phyloP scores from a whole-genome alignment of 306 rosid species.

The Begonia fuchsioides region DNA sequence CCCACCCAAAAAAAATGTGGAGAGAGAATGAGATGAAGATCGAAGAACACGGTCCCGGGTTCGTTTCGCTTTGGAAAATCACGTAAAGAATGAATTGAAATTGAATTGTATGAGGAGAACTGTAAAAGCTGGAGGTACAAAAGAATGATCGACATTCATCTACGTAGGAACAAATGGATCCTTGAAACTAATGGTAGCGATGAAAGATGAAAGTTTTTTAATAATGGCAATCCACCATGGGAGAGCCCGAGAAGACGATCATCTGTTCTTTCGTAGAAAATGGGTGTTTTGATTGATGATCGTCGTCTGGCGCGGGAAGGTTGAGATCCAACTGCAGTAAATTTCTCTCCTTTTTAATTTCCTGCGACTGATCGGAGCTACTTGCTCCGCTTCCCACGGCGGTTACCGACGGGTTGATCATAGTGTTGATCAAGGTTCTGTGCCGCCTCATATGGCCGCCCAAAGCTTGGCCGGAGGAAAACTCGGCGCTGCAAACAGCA shows the following conservation, averaged over 20 bases:
- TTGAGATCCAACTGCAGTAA: not conserved
- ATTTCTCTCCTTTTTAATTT: not conserved
- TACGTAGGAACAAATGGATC: too few relatives aligned
- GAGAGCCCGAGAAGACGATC: not conserved
- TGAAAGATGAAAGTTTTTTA: not conserved
- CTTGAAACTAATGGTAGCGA: too few relatives aligned
- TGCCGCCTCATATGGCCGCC: conserved; percentile 97
- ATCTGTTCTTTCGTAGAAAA: not conserved
- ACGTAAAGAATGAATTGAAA: too few relatives aligned
- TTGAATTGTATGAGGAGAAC: too few relatives aligned
- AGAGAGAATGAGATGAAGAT: too few relatives aligned
- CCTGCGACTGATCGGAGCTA: not conserved
- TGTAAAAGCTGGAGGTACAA: too few relatives aligned
- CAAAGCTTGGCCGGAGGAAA: conserved; percentile 67
- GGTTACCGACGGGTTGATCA: too few relatives aligned
- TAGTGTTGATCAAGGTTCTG: conserved; percentile 9
- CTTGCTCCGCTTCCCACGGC: not conserved
- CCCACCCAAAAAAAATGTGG: too few relatives aligned
- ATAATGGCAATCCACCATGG: not conserved
- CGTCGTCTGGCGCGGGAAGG: not conserved
- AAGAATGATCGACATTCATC: too few relatives aligned
- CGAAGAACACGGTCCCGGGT: too few relatives aligned
- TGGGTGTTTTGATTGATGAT: not conserved
- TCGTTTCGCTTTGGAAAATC: too few relatives aligned
- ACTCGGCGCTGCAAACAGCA: conserved; percentile 51